A percentile compares a stretch with the other conserved stretches of the same genome.
phyloP scores from a whole-genome alignment of 352 stramenopile species.

The Discostella stelligera region DNA sequence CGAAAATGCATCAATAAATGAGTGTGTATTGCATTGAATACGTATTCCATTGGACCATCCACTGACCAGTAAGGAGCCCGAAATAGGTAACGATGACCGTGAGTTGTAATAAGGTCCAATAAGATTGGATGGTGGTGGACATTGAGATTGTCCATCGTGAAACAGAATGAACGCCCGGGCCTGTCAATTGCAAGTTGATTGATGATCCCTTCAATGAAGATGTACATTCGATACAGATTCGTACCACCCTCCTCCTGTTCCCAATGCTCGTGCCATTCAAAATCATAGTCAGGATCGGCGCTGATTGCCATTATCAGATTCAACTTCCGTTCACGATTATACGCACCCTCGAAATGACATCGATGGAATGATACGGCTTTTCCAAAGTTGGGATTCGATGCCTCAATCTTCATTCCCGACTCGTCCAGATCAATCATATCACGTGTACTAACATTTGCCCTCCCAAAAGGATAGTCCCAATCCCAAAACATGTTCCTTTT shows the following conservation, averaged over 20 bases:
- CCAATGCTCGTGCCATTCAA: slow-evolving; percentile 1
- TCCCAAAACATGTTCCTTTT: slow-evolving; percentile 18
- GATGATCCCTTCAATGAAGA: slow-evolving; percentile 11
- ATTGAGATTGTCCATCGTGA: slow-evolving; percentile 37
- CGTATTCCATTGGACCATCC: slow-evolving; percentile 38
- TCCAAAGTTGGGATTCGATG: neutral
- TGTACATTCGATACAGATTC: slow-evolving; percentile 10
- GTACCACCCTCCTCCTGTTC: slow-evolving; percentile 1
- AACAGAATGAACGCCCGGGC: slow-evolving; percentile 14
- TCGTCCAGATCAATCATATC: slow-evolving; percentile 21
- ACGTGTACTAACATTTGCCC: neutral
- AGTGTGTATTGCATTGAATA: slow-evolving; percentile 36
- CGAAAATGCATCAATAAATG: neutral
- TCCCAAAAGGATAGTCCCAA: slow-evolving; percentile 7
- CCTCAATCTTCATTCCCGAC: slow-evolving; percentile 8
- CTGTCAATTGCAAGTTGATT: neutral
- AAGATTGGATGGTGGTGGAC: slow-evolving; percentile 22
- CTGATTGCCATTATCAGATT: slow-evolving; percentile 27
- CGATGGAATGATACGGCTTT: neutral
- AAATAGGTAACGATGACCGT: slow-evolving; percentile 24
- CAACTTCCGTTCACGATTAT: slow-evolving; percentile 9
- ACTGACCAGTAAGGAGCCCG: slow-evolving; percentile 20
- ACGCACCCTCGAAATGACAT: slow-evolving; percentile 2
- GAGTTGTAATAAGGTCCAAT: slow-evolving; percentile 15
- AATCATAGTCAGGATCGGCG: neutral